phyloP scores from a whole-genome alignment of 148 eudicot species.

The Polygonum maritimum region DNA sequence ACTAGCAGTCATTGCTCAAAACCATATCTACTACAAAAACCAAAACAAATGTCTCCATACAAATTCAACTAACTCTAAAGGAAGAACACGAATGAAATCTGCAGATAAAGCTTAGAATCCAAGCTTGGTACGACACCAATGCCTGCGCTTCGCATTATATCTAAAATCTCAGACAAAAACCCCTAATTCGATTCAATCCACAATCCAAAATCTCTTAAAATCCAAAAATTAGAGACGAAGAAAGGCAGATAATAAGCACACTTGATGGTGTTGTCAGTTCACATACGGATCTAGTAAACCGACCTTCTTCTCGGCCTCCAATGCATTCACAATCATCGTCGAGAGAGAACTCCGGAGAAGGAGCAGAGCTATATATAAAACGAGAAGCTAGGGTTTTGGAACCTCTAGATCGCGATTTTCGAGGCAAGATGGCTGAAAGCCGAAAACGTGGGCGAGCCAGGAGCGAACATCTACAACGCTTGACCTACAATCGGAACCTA shows the following conservation, averaged over 20 bases:
- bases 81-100: neutral
- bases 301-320: no score
- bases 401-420: no score
- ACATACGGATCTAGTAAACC: slow-evolving; percentile 9
- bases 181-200: neutral
- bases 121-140: slow-evolving; percentile 40
- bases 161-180: neutral
- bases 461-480: no score
- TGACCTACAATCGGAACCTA: no score
- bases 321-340: no score
- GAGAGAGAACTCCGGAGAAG: no score
- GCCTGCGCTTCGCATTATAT: slow-evolving; percentile 39
- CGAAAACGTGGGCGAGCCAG: no score
- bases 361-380: no score
- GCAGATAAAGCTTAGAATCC: slow-evolving; percentile 24
- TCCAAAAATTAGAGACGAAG: neutral
- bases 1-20: neutral
- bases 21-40: neutral
- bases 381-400: no score
- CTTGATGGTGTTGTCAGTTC: slow-evolving; percentile 10
- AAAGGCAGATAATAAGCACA: neutral
- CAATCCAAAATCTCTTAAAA: neutral
- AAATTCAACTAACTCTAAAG: slow-evolving; percentile 1
- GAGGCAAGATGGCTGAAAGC: no score
- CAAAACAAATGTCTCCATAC: neutral